These are phyloP conservation scores for Torrubiellomyces zombiae DNA, from an alignment of 2,329 filamentous ascomycete genomes.

Conservation along the genomic window DNA sequence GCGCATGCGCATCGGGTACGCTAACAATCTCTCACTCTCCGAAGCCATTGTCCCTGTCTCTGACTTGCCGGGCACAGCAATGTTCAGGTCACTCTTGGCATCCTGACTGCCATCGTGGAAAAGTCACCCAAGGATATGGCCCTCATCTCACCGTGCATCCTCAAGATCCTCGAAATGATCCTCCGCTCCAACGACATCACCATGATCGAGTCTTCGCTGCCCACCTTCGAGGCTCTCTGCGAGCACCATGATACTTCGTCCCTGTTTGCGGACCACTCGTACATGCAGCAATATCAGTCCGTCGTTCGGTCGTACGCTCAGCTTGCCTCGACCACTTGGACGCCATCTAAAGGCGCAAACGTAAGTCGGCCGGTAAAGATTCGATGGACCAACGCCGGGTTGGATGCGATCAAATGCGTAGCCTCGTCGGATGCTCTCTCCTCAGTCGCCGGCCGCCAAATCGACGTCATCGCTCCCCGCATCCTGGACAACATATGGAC, in stretches of 20 bases:
- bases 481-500: constrained; percentile 78
- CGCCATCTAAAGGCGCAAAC: constrained; percentile 32
- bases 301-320: constrained; percentile 66
- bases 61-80: constrained; percentile 38
- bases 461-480: constrained; percentile 65
- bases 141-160: constrained; percentile 69
- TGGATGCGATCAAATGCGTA: constrained; percentile 67
- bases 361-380: constrained; percentile 58
- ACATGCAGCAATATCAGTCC: constrained; percentile 66
- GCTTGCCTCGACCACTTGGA: constrained; percentile 51
- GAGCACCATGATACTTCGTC: constrained; percentile 73
- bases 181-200: constrained; percentile 76
- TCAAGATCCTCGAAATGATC: constrained; percentile 70
- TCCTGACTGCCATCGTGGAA: constrained; percentile 79
- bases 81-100: constrained; percentile 87
- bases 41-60: constrained; percentile 2
- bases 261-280: constrained; percentile 71
- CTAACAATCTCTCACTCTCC: too few relatives aligned
- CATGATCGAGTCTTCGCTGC: constrained; percentile 79
- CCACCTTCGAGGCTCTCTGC: constrained; percentile 79
- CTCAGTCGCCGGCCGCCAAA: constrained; percentile 57
- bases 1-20: constrained; percentile 70
- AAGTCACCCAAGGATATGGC: constrained; percentile 82
- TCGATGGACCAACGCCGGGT: constrained; percentile 57
- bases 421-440: constrained; percentile 65